Percentiles rank a stretch among this genome's conserved stretches.
Conservation (phyloP, 805 yeast genomes). For the Metschnikowia colocasiae region DNA sequence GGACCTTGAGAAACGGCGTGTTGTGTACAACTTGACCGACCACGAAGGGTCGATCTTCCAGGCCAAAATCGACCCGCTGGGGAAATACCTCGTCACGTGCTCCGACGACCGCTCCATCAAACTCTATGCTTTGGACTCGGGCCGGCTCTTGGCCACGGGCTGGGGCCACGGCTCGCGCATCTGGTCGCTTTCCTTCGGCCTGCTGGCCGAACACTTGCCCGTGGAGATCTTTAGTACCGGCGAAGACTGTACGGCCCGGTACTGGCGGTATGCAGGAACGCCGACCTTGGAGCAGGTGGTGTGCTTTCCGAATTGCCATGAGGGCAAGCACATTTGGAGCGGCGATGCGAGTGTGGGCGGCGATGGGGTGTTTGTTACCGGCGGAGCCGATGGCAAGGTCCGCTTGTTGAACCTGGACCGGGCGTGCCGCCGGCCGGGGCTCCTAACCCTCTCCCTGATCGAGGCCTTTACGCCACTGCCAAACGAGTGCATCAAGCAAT, state of each 20-base stretch:
- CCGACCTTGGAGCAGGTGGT: conserved; percentile 37
- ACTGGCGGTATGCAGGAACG: conserved; percentile 56
- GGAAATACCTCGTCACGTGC: conserved; percentile 64
- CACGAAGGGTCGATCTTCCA: conserved; percentile 94
- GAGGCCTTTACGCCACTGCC: conserved; percentile 21
- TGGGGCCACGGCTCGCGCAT: conserved; percentile 98
- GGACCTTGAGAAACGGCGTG: conserved; percentile 46
- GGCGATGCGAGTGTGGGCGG: conserved; percentile 48
- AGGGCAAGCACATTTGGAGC: conserved; percentile 88
- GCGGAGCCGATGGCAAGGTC: conserved; percentile 91
- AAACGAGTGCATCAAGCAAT: conserved; percentile 61
- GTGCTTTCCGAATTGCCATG: conserved; percentile 61
- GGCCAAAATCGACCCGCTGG: conserved; percentile 57
- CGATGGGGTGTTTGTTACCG: conserved; percentile 61
- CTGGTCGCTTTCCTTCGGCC: conserved; percentile 70
- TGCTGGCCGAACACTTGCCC: conserved; percentile 9
- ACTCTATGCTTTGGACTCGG: conserved; percentile 61
- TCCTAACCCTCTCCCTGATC: conserved; percentile 7
- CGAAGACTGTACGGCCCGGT: conserved; percentile 77
- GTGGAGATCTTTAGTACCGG: conserved; percentile 64
- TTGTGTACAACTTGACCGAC: conserved; percentile 56
- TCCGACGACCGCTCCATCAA: conserved; percentile 92
- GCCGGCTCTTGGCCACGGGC: conserved; percentile 65
- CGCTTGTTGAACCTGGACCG: conserved; percentile 49
- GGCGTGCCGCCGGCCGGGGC: background rate